Evolutionary conservation across 2,329 filamentous ascomycete species (phyloP), one percentile per base, ranked within the genome.

Genomic region (Coccinonectria pachysandricola): DNA sequence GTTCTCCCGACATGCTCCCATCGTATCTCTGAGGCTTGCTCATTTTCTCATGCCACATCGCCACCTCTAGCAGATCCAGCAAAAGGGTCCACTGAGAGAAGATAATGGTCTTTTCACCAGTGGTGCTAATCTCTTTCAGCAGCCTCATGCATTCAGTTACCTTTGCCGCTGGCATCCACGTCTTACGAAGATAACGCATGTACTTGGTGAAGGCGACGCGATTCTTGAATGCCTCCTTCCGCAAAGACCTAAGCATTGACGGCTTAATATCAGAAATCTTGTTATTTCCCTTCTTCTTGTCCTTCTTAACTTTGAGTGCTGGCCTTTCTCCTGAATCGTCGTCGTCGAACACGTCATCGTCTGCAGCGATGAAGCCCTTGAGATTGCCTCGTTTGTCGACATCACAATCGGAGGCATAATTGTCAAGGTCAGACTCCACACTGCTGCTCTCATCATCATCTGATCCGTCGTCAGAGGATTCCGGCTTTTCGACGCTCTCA

Each of bases 21-120:
- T 93, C 85, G 35, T 94, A 79, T 15, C 85, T 75, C 18, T 70
- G 68, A 43, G 71, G 82, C 14, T 65, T 68, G 41, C 75, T 66
- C 1, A 71, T 61, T 8, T 68, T 63, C 5, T 66, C 56, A 5
- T 93, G 65, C 34, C 81, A 71, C 7, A 71, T 65, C 12, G 81
- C 91, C 2, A 80, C 66, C 46, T 88, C 71, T 15, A 94, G 63
- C 23, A 86, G 64, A 36, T 79, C 68, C 7, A 87, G 65, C 48
- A 85, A 79, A 1, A 72, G 70, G 0, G 79, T 85, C 79, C 81
- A 87, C 49, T 87, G 80, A 2, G 72, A 79, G 54, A 86, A 87
- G 22, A 87, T 64, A 39, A 87, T 71, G 2, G 79, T 74, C 52
- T 86, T 85, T 29, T 74, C 78, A 9, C 64, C 54, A 5, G 64